These are phyloP conservation scores for Sclerotinia borealis DNA, from an alignment of 2,329 filamentous ascomycete species.

Conservation along the genomic window DNA sequence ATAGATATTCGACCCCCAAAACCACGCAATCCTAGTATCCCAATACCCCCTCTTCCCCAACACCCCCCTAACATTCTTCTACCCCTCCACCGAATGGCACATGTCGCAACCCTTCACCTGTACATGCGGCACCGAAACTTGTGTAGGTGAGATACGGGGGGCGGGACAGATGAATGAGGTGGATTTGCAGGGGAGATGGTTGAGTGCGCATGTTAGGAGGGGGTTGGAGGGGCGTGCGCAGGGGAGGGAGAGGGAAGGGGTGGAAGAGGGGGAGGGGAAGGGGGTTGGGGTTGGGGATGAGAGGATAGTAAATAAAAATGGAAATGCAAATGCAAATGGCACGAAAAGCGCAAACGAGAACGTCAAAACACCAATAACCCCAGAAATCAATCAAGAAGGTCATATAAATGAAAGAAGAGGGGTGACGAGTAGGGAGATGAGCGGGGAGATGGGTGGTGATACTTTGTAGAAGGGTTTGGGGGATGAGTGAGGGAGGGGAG, in stretches of 20 bases:
- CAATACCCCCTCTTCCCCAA: conserved; percentile 52
- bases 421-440: conserved; percentile 32
- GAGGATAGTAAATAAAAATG: too few species aligned
- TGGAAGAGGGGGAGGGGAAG: neutral
- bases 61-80: conserved; percentile 59
- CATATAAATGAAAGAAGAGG: conserved; percentile 2
- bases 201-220: conserved; percentile 38
- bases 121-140: conserved; percentile 50
- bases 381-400: neutral
- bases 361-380: too few species aligned
- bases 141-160: conserved; percentile 56
- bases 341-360: too few species aligned
- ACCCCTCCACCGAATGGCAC: conserved; percentile 67
- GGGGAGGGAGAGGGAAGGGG: neutral
- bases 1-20: conserved; percentile 55
- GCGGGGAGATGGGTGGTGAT: conserved; percentile 58
- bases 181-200: conserved; percentile 52
- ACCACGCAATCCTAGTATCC: conserved; percentile 51
- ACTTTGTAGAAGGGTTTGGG: conserved; percentile 33
- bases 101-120: conserved; percentile 70
- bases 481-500: neutral
- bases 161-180: conserved; percentile 52
- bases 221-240: too few species aligned
- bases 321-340: neutral
- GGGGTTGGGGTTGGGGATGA: too few species aligned